phyloP scores from a whole-genome alignment of 164 flowering plant species.

The Brasenia schreberi region DNA sequence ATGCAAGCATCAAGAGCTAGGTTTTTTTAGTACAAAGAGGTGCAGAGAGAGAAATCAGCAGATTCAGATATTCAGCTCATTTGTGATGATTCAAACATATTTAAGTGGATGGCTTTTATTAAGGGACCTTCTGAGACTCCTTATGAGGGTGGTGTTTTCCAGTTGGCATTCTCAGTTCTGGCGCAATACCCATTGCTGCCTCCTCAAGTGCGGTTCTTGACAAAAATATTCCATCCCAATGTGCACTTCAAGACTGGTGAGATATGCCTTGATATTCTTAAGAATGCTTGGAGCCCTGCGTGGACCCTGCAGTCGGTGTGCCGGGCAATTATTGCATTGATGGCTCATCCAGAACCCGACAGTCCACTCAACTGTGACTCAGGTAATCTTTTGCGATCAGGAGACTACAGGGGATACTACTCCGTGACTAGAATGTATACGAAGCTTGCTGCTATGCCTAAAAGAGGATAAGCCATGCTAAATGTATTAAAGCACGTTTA shows the following conservation, averaged over 20 bases:
- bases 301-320: slow-evolving; percentile 99
- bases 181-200: slow-evolving; percentile 98
- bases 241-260: slow-evolving; percentile 99
- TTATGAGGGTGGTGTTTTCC: slow-evolving; percentile 89
- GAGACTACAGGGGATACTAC: slow-evolving; percentile 77
- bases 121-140: slow-evolving; percentile 99
- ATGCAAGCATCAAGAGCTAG: slow-evolving; percentile 73
- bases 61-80: slow-evolving; percentile 88
- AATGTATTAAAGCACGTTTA: no score
- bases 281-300: slow-evolving; percentile 99
- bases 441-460: slow-evolving; percentile 93
- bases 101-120: slow-evolving; percentile 93
- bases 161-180: slow-evolving; percentile 86
- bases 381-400: slow-evolving; percentile 87
- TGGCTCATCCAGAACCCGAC: slow-evolving; percentile 98
- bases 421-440: slow-evolving; percentile 99
- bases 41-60: slow-evolving; percentile 73
- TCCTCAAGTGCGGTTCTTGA: slow-evolving; percentile 91
- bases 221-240: slow-evolving; percentile 96
- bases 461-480: slow-evolving; percentile 83
- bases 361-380: slow-evolving; percentile 98
- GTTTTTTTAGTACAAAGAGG: slow-evolving; percentile 90
- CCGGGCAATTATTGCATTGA: slow-evolving; percentile 92
- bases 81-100: slow-evolving; percentile 91
- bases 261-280: slow-evolving; percentile 93